Conservation (phyloP, 78 protist species). For the Polysphondylium violaceum region DNA sequence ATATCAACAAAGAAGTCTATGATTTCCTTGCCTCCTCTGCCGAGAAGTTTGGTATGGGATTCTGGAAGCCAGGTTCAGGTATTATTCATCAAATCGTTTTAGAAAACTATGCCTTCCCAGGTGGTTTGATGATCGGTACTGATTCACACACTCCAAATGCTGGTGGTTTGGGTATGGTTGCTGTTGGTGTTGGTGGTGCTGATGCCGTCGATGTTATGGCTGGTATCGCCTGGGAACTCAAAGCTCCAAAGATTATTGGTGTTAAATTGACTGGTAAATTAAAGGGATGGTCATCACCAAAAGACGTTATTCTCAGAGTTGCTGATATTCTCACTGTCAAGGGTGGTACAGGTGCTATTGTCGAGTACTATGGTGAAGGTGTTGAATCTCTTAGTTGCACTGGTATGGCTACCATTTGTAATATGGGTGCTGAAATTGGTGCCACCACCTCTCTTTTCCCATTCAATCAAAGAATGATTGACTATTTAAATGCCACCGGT, state of each 20-base stretch:
- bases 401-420: slow-evolving; percentile 97
- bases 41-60: slow-evolving; percentile 92
- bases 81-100: slow-evolving; percentile 97
- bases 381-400: slow-evolving; percentile 93
- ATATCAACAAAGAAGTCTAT: slow-evolving; percentile 93
- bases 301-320: slow-evolving; percentile 95
- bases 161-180: slow-evolving; percentile 93
- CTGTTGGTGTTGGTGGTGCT: slow-evolving; percentile 97
- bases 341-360: slow-evolving; percentile 96
- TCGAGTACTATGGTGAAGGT: slow-evolving; percentile 96
- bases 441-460: slow-evolving; percentile 98
- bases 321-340: slow-evolving; percentile 93
- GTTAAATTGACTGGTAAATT: slow-evolving; percentile 93
- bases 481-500: slow-evolving; percentile 92
- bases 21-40: slow-evolving; percentile 90
- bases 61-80: slow-evolving; percentile 97
- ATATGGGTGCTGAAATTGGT: slow-evolving; percentile 98
- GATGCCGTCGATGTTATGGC: slow-evolving; percentile 99
- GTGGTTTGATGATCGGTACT: slow-evolving; percentile 95
- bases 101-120: slow-evolving; percentile 97
- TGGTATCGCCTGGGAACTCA: slow-evolving; percentile 96
- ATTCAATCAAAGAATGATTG: slow-evolving; percentile 90
- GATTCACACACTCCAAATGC: slow-evolving; percentile 96
- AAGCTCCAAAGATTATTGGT: slow-evolving; percentile 97
- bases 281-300: slow-evolving; percentile 93